A percentile compares a stretch with the other conserved stretches of the same genome.
These are phyloP conservation scores for Leccinellum rugosiceps DNA, from an alignment of 768 basidiomycete species.

Conservation along the genomic window DNA sequence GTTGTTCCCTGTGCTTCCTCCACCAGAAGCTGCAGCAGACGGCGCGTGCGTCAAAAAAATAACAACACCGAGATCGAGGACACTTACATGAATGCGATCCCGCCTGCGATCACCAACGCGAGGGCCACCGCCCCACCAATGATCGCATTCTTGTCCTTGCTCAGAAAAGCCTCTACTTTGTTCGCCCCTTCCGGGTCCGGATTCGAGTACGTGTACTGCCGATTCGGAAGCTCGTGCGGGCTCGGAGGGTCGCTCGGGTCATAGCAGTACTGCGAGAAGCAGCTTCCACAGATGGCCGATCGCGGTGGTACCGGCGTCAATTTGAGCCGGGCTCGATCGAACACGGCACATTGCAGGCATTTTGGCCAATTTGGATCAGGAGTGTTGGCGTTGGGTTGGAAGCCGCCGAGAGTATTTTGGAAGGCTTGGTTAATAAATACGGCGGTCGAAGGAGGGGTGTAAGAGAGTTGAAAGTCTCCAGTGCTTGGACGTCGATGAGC, in stretches of 20 bases:
- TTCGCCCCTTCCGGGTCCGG: conserved; percentile 52
- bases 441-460: conserved; percentile 49
- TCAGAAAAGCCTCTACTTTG: conserved; percentile 44
- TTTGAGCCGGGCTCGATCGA: conserved; percentile 51
- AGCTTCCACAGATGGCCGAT: conserved; percentile 52
- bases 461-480: conserved; percentile 57
- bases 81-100: conserved; percentile 37
- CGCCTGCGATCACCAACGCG: conserved; percentile 36
- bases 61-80: background rate
- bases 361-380: conserved; percentile 53
- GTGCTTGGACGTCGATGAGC: conserved; percentile 36
- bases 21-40: conserved; percentile 26
- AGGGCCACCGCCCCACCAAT: conserved; percentile 48
- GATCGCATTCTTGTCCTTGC: conserved; percentile 42
- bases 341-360: conserved; percentile 62
- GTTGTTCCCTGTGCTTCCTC: conserved; percentile 22
- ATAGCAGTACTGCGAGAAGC: conserved; percentile 59
- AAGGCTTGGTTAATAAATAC: conserved; percentile 63
- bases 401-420: conserved; percentile 54
- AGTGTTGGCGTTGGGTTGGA: conserved; percentile 53
- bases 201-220: conserved; percentile 47
- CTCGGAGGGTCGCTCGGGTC: conserved; percentile 59
- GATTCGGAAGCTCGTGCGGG: conserved; percentile 36
- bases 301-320: conserved; percentile 33
- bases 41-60: background rate